Base-by-base conservation (phyloP, 495 filamentous ascomycete genomes). In the Trichocladium uniseriatum region DNA sequence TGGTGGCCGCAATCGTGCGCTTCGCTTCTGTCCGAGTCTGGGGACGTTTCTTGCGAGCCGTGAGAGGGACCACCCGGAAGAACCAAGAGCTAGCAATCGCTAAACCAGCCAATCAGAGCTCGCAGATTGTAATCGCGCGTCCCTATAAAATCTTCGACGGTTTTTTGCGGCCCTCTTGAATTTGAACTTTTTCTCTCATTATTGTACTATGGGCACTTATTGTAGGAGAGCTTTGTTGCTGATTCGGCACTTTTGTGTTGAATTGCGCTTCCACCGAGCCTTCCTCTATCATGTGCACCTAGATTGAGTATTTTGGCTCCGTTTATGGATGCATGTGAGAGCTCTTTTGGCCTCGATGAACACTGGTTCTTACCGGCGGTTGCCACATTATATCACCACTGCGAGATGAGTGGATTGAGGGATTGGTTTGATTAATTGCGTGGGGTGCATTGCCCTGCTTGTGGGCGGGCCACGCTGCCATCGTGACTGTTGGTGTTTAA, bases 131-230 rank as follows among this genome's bases (percentile, higher is more conserved):
- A 56, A 65, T 38, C 51, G 22, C 36, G 40, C 36, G 16, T n/a
- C 45, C 37, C 52, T 58, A 58, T 56, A 57, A 63, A 53, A 34
- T 29, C 44, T 41, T 43, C 46, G 43, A 43, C 47, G 27, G 45
- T n/a, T 27, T 52, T 38, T 36, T 32, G 42, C 36, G 7, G 48
- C 53, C 24, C 51, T 62, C 54, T 62, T 61, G 54, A 54, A 52
- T 65, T 67, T 52, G 32, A 48, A 43, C 39, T 49, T 64, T 57
- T 68, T 65, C 62, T 68, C 53, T 74, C 67, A 70, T 75, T 61
- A 75, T 76, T 76, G 72, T 76, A 76, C 66, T 62, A 75, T 65
- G 84, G 78, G 74, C 83, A 79, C 78, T 74, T 94, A 90, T 94
- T 91, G 89, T 95, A 84, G 89, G 85, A 79, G 73, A 73, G 62